phyloP scores from a whole-genome alignment of 2,329 filamentous ascomycete genomes.

The Pleurostoma richardsiae region DNA sequence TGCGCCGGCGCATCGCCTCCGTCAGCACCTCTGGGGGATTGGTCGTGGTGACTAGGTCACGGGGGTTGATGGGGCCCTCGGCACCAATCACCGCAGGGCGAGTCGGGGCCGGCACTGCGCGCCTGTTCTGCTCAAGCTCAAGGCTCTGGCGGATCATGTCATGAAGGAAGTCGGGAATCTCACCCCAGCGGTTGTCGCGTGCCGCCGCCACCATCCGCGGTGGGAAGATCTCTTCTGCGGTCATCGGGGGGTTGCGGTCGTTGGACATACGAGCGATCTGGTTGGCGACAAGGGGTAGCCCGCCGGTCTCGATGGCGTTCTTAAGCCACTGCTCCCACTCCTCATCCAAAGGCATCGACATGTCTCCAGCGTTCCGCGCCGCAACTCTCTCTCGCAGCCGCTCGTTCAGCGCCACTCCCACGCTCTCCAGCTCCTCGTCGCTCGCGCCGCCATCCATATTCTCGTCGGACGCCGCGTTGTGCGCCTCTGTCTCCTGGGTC shows the following conservation, averaged over 20 bases:
- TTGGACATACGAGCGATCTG: conserved; percentile 29
- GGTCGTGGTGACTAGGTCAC: no score
- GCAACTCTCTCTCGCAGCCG: conserved; percentile 61
- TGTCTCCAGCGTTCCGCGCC: conserved; percentile 55
- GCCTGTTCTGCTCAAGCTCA: conserved; percentile 25
- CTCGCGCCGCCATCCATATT: conserved; percentile 41
- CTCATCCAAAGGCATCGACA: conserved; percentile 57
- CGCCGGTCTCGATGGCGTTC: conserved; percentile 60
- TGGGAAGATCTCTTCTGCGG: conserved; percentile 34
- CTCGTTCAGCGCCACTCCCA: conserved; percentile 59
- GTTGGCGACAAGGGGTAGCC: conserved; percentile 41
- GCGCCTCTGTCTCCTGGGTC: conserved; percentile 8
- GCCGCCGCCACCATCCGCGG: conserved; percentile 48
- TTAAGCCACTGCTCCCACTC: conserved; percentile 74
- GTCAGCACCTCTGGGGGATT: no score
- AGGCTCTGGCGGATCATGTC: conserved; percentile 44
- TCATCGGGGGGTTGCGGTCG: conserved; percentile 24
- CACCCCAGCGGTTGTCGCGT: conserved; percentile 51
- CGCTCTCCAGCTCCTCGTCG: conserved; percentile 50
- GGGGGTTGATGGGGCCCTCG: no score
- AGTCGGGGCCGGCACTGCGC: no score
- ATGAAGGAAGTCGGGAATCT: conserved; percentile 52
- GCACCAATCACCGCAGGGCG: no score
- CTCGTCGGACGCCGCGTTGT: conserved; percentile 21
- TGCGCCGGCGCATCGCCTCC: no score